A percentile compares a stretch with the other conserved stretches of the same genome.
These are phyloP conservation scores for Fusarium sp. DNA, from an alignment of 2,329 filamentous ascomycete genomes.

Conservation along the genomic window DNA sequence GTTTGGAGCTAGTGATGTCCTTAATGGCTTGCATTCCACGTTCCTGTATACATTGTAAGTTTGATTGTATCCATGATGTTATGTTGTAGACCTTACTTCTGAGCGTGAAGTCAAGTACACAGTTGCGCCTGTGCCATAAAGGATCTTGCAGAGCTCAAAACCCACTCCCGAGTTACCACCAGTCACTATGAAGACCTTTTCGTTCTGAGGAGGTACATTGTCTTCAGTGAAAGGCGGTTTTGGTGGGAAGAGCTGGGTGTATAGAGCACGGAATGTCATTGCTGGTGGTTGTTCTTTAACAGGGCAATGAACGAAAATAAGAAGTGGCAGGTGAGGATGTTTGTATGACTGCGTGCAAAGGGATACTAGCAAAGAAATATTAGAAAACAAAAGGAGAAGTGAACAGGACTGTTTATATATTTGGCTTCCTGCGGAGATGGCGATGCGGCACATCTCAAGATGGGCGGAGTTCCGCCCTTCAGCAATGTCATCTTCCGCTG, in stretches of 20 bases:
- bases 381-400: not conserved
- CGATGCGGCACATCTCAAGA: not conserved
- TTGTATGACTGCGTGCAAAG: not conserved
- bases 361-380: not conserved
- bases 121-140: constrained; percentile 65
- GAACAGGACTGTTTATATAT: not conserved
- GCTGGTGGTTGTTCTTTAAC: not conserved
- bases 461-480: constrained; percentile 25
- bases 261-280: constrained; percentile 24
- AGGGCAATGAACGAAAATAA: not conserved
- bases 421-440: not conserved
- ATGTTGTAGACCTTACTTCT: constrained; percentile 20
- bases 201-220: constrained; percentile 46
- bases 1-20: constrained; percentile 39
- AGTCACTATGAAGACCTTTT: constrained; percentile 63
- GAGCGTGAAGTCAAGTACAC: constrained; percentile 66
- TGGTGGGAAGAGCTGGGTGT: constrained; percentile 31
- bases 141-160: constrained; percentile 63
- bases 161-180: constrained; percentile 59
- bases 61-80: not conserved
- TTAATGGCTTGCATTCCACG: constrained; percentile 50
- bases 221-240: constrained; percentile 47
- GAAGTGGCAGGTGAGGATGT: not conserved
- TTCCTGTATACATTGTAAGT: constrained; percentile 10
- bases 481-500: not conserved